Evolutionary conservation across 2,329 filamentous ascomycete genomes (phyloP).

Genomic region (Colletotrichum sp.): DNA sequence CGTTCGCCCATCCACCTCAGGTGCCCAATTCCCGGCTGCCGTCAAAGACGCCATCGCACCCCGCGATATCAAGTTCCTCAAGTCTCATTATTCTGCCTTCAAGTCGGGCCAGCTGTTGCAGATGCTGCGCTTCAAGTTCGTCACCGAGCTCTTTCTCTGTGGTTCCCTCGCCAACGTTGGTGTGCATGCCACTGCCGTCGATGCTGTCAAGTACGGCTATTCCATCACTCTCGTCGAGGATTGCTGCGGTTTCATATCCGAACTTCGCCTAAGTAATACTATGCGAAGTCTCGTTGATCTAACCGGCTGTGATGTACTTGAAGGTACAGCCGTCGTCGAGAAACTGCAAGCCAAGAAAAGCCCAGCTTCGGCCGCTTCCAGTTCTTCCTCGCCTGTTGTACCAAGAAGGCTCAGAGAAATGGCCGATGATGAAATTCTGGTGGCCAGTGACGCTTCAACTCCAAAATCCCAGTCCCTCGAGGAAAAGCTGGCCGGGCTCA

Average conservation of each 20-base stretch:
- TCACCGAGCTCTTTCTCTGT: slow-evolving; percentile 89
- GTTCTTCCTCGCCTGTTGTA: background rate
- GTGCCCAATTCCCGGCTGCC: slow-evolving; percentile 47
- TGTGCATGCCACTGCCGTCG: slow-evolving; percentile 88
- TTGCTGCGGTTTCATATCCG: slow-evolving; percentile 81
- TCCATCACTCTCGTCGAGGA: slow-evolving; percentile 87
- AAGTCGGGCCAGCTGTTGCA: slow-evolving; percentile 74
- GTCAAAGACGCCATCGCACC: slow-evolving; percentile 49
- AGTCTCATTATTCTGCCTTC: slow-evolving; percentile 90
- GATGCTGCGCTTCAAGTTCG: slow-evolving; percentile 80
- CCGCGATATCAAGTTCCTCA: slow-evolving; percentile 61
- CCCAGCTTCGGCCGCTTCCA: background rate
- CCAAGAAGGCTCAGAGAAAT: background rate
- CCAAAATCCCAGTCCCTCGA: background rate
- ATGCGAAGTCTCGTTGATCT: slow-evolving; percentile 74
- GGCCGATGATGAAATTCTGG: background rate
- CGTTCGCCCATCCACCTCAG: slow-evolving; percentile 48
- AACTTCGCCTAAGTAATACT: slow-evolving; percentile 72
- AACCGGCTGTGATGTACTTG: slow-evolving; percentile 74
- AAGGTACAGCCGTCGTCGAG: slow-evolving; percentile 17
- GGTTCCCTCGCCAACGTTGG: slow-evolving; percentile 87
- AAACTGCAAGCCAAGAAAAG: slow-evolving; percentile 18
- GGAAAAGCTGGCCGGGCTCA: slow-evolving; percentile 14
- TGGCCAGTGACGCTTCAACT: slow-evolving; percentile 22
- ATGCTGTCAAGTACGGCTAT: slow-evolving; percentile 87